Base-by-base conservation (phyloP, 495 filamentous ascomycete species). In the Tuber calosporum region DNA sequence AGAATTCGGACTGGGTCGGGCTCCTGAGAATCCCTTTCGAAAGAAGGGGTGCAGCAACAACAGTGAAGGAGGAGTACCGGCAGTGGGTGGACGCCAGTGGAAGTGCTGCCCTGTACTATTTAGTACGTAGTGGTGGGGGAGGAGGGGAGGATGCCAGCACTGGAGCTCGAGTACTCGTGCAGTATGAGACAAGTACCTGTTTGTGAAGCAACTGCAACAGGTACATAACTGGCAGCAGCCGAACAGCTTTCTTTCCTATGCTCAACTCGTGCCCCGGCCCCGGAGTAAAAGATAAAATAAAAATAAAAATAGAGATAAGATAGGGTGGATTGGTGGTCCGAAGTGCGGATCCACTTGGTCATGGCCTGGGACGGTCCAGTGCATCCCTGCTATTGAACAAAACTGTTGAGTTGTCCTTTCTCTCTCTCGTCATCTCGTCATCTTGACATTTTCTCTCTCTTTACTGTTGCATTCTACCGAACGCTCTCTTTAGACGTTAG, bases 361-460 rank as follows among this genome's bases (percentile, higher is more conserved):
- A 17, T 19, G 53, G 26, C 11, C 4, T 26, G 11, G 53, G 26
- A 34, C 53, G 53, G 26, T 62, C 53, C 53, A 34, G 53, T 26
- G 26, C 26, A 75, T 69, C 69, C 75, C 75, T 70, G 75, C 68
- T 20, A 58, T 68, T 43, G 67, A 66, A 69, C 69, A 66, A 66
- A 75, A 71, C 68, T 66, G 62, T 70, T 77, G 75, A 77, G 74
- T 34, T 77, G 75, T 77, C 75, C 74, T 75, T 67, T 69, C 39
- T 67, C 69, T 17, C 53, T n/a, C n/a, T n/a, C n/a, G n/a, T n/a
- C n/a, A n/a, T 40, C 26, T 70, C 45, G 43, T 62, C 42, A 75
- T 62, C 53, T 62, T 62, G 26, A 34, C 53, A 34, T 62, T 62
- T 62, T 43, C 1, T 30, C 13, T 6, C 30, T 13, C 53, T 62